These are phyloP conservation scores for Sarocladium brachiariae DNA, from an alignment of 2,329 filamentous ascomycete genomes.

Conservation along the genomic window DNA sequence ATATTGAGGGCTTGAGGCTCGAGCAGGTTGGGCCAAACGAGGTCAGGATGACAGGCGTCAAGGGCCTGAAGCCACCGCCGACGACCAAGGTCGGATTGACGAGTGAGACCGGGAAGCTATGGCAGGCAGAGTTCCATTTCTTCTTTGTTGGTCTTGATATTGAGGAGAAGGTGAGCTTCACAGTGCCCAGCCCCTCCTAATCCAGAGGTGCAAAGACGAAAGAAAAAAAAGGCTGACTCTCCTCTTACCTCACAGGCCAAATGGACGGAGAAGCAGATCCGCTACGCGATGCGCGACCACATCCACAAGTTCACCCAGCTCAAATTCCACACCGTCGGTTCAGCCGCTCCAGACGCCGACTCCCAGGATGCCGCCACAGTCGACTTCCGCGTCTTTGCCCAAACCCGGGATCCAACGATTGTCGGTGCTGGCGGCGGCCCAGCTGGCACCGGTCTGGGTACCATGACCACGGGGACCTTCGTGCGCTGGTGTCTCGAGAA, in stretches of 20 bases:
- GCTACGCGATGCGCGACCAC: slow-evolving; percentile 29
- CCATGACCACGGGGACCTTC: slow-evolving; percentile 24
- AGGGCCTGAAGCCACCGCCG: slow-evolving; percentile 18
- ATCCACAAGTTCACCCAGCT: slow-evolving; percentile 29
- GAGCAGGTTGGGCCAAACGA: slow-evolving; percentile 31
- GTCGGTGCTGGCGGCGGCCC: slow-evolving; percentile 17
- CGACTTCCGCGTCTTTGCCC: slow-evolving; percentile 36
- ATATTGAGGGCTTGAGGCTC: slow-evolving; percentile 33
- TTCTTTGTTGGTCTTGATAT: slow-evolving; percentile 34
- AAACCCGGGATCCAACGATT: slow-evolving; percentile 34
- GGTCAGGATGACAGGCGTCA: slow-evolving; percentile 25
- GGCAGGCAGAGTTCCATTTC: slow-evolving; percentile 36
- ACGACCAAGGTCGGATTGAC: slow-evolving; percentile 28
- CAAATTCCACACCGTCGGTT: slow-evolving; percentile 27
- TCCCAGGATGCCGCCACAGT: slow-evolving; percentile 39
- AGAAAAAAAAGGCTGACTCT: too few relatives aligned
- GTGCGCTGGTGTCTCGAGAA: slow-evolving; percentile 18
- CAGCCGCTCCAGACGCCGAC: slow-evolving; percentile 27
- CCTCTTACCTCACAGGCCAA: neutral
- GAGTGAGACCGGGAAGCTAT: slow-evolving; percentile 28
- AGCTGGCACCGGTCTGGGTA: slow-evolving; percentile 30
- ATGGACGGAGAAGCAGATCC: slow-evolving; percentile 9
- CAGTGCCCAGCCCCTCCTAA: too few relatives aligned
- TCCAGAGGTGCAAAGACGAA: too few relatives aligned
- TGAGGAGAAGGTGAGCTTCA: slow-evolving; percentile 26